Conservation (phyloP, 2,329 filamentous ascomycete species). For the Penicillium brasilianum region DNA sequence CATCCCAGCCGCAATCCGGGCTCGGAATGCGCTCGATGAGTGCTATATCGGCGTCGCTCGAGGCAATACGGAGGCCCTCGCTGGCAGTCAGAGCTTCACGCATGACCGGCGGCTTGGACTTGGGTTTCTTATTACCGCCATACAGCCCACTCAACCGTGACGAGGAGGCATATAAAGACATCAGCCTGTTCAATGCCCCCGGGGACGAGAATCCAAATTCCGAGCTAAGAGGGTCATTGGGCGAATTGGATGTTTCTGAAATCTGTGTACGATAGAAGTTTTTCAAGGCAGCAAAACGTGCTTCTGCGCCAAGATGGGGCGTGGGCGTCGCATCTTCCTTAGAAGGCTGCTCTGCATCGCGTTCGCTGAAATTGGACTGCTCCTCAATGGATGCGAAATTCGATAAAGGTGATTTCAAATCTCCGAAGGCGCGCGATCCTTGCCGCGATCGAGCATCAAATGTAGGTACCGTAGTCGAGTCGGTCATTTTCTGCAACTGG, state of each 20-base stretch:
- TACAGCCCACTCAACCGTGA: slow-evolving; percentile 60
- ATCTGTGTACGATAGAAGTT: slow-evolving; percentile 83
- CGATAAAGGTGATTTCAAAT: slow-evolving; percentile 46
- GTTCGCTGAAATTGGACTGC: slow-evolving; percentile 32
- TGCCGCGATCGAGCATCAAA: slow-evolving; percentile 42
- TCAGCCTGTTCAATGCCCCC: slow-evolving; percentile 81
- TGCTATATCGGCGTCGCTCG: slow-evolving; percentile 63
- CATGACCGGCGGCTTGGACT: slow-evolving; percentile 73
- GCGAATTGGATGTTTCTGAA: slow-evolving; percentile 62
- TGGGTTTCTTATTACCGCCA: slow-evolving; percentile 65
- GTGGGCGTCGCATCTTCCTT: slow-evolving; percentile 42
- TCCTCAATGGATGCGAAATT: slow-evolving; percentile 44
- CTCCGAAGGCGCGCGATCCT: slow-evolving; percentile 44
- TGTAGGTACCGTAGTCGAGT: slow-evolving; percentile 38
- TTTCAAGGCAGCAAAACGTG: slow-evolving; percentile 75
- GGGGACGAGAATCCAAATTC: slow-evolving; percentile 69
- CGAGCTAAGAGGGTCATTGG: slow-evolving; percentile 59
- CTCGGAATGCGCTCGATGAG: slow-evolving; percentile 65
- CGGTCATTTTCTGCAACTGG: slow-evolving; percentile 74
- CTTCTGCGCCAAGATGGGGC: slow-evolving; percentile 62
- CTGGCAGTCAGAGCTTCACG: slow-evolving; percentile 73
- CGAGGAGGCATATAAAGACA: slow-evolving; percentile 78
- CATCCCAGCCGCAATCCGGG: slow-evolving; percentile 64
- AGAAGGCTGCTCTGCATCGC: slow-evolving; percentile 37
- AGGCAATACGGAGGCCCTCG: slow-evolving; percentile 72